Percentiles rank a stretch among this genome's conserved stretches.
phyloP scores from a whole-genome alignment of 495 filamentous ascomycete genomes.

The Hyphodiscus hymeniophilus region DNA sequence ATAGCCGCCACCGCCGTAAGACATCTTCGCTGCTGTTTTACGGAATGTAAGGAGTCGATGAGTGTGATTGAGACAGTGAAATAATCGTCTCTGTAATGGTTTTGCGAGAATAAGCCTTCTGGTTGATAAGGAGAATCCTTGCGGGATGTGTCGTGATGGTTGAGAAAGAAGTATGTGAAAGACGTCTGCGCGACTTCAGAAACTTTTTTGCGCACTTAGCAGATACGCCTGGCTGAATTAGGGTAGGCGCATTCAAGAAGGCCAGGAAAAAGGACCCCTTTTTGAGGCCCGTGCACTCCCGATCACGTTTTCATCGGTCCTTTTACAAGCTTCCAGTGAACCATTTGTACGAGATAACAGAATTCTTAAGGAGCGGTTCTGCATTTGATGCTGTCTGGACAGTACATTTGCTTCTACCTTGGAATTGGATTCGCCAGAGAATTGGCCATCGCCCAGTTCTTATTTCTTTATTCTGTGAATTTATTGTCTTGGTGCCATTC shows the following conservation, averaged over 20 bases:
- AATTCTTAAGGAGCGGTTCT: no score
- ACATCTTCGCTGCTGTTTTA: constrained; percentile 3
- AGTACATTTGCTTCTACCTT: no score
- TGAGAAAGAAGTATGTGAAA: background rate
- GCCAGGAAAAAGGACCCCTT: background rate
- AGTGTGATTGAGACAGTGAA: constrained; percentile 7
- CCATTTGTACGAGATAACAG: no score
- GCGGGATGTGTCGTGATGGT: constrained; percentile 7
- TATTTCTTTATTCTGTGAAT: no score
- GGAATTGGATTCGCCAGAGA: no score
- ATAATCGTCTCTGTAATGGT: background rate
- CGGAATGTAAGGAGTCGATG: constrained; percentile 2
- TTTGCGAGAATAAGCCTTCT: constrained; percentile 6
- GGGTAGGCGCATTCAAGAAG: background rate
- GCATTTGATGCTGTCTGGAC: no score
- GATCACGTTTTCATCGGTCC: no score
- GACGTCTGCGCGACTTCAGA: no score
- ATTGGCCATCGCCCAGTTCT: no score
- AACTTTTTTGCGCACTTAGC: no score
- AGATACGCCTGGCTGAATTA: no score
- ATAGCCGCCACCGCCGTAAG: constrained; percentile 17
- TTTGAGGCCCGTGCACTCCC: background rate
- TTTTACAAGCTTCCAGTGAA: no score
- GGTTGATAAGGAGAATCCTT: constrained; percentile 7
- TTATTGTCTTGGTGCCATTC: background rate